phyloP scores from a whole-genome alignment of 163 green algal species.

The Volvox carteri region DNA sequence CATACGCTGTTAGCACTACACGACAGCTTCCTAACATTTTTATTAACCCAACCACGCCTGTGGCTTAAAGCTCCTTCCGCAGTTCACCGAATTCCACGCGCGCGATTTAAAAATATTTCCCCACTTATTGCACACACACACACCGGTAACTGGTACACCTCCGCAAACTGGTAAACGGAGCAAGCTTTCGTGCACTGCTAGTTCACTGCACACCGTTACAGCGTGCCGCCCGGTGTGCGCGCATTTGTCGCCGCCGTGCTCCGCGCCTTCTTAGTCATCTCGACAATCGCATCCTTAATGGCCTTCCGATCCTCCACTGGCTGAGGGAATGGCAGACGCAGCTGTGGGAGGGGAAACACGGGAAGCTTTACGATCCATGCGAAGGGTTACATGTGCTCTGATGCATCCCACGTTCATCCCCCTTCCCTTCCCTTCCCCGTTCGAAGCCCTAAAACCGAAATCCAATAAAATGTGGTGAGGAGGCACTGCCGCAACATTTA shows the following conservation, averaged over 20 bases:
- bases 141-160: too few species aligned
- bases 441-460: neutral
- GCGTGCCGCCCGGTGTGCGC: constrained; percentile 38
- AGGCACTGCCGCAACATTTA: neutral
- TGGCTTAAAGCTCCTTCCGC: too few species aligned
- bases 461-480: neutral
- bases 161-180: too few species aligned
- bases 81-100: too few species aligned
- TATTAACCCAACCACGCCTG: too few species aligned
- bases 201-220: too few species aligned
- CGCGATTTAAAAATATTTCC: too few species aligned
- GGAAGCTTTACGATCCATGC: neutral
- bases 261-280: constrained; percentile 76
- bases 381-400: neutral
- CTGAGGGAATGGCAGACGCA: constrained; percentile 50
- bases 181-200: too few species aligned
- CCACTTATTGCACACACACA: too few species aligned
- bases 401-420: neutral
- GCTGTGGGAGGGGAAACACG: neutral
- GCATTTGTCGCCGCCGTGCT: constrained; percentile 22
- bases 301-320: constrained; percentile 74
- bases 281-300: constrained; percentile 79
- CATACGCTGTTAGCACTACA: too few species aligned
- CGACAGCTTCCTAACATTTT: too few species aligned
- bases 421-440: neutral